Conservation (phyloP, 768 basidiomycete species). For the Wakefieldia striispora region DNA sequence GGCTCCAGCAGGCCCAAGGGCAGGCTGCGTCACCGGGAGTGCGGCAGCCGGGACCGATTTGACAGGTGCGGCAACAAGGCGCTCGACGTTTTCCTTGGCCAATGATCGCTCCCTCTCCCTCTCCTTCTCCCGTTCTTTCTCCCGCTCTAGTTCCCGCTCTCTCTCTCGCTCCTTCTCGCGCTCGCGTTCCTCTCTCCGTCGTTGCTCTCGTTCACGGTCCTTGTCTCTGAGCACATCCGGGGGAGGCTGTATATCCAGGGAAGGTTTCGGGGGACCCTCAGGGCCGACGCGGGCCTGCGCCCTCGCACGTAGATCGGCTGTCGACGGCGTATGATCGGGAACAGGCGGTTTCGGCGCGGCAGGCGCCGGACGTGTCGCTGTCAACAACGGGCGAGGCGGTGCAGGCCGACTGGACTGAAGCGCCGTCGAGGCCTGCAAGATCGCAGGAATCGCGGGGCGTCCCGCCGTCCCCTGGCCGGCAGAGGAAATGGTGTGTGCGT, state of each 20-base stretch:
- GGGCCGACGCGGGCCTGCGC: conserved; percentile 57
- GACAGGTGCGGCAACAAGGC: conserved; percentile 42
- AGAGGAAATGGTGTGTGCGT: conserved; percentile 41
- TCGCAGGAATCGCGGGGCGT: conserved; percentile 29
- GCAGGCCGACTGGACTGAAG: conserved; percentile 63
- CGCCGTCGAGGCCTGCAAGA: conserved; percentile 32
- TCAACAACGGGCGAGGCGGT: conserved; percentile 64
- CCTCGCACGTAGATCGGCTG: conserved; percentile 65
- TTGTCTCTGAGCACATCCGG: conserved; percentile 34
- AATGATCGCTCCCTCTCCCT: conserved; percentile 18
- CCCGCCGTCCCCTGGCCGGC: conserved; percentile 23
- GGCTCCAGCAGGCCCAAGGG: conserved; percentile 46
- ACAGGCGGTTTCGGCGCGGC: conserved; percentile 41
- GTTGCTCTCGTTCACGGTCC: conserved; percentile 39
- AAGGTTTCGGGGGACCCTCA: conserved; percentile 32
- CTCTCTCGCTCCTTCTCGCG: conserved; percentile 36
- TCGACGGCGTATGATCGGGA: conserved; percentile 55
- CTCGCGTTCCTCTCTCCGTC: conserved; percentile 38
- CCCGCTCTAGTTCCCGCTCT: conserved; percentile 32
- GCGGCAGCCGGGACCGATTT: conserved; percentile 44
- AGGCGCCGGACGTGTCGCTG: conserved; percentile 54
- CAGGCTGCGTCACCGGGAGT: conserved; percentile 44
- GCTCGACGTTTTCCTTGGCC: conserved; percentile 35
- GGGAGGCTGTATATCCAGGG: conserved; percentile 39
- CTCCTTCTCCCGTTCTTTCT: conserved; percentile 29